A percentile compares a stretch with the other conserved stretches of the same genome.
Evolutionary conservation across 2,329 filamentous ascomycete genomes (phyloP).

Genomic region (Penicillium sp.): DNA sequence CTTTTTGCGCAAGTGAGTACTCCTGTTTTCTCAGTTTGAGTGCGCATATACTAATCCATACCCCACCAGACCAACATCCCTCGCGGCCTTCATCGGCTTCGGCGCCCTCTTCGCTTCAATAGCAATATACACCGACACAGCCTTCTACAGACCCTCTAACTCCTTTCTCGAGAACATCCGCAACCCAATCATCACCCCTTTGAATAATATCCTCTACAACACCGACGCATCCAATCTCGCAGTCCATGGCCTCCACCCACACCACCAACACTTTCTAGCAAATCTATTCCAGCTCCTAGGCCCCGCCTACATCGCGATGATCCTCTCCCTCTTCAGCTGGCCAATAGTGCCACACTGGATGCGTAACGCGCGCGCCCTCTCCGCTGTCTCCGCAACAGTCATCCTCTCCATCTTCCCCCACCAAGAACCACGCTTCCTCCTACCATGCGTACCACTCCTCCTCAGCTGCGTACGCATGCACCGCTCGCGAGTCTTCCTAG

Average conservation of each 20-base stretch:
- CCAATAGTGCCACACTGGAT: constrained; percentile 30
- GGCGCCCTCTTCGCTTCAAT: constrained; percentile 64
- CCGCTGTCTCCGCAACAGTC: constrained; percentile 42
- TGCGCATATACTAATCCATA: constrained; percentile 27
- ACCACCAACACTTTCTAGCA: constrained; percentile 69
- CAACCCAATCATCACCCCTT: constrained; percentile 66
- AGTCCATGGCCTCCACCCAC: constrained; percentile 70
- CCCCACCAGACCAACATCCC: constrained; percentile 48
- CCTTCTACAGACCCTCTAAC: constrained; percentile 60
- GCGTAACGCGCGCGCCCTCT: constrained; percentile 40
- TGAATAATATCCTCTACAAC: constrained; percentile 77
- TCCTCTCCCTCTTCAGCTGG: constrained; percentile 47
- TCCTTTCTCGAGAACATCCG: constrained; percentile 42
- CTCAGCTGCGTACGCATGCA: constrained; percentile 47
- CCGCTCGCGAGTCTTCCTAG: constrained; percentile 40
- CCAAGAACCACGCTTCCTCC: constrained; percentile 52
- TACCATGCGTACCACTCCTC: constrained; percentile 50
- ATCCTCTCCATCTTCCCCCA: constrained; percentile 47
- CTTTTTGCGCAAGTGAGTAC: constrained; percentile 69
- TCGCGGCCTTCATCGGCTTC: constrained; percentile 61
- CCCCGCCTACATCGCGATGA: constrained; percentile 57
- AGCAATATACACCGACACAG: constrained; percentile 77
- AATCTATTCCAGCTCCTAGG: constrained; percentile 70
- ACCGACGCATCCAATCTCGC: constrained; percentile 65
- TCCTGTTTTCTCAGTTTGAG: neutral